Percentiles rank a stretch among this genome's conserved stretches.
phyloP scores from a whole-genome alignment of 257 asterid species.

The Anisodus acutangulus region DNA sequence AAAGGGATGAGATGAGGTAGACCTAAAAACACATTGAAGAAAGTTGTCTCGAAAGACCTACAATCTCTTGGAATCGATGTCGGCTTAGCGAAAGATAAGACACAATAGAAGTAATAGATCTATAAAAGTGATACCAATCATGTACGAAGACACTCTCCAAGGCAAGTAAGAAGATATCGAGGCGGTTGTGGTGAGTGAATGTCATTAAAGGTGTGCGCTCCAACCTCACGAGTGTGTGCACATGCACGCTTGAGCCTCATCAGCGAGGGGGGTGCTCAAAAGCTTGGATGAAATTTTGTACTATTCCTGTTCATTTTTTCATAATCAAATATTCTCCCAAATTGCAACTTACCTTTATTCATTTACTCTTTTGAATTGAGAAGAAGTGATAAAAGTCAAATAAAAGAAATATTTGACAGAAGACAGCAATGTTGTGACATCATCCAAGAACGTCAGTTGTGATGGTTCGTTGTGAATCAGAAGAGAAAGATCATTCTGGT shows the following conservation, averaged over 20 bases:
- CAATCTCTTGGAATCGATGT: neutral
- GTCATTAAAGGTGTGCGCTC: neutral
- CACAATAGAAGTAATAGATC: neutral
- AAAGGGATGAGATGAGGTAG: too few relatives aligned
- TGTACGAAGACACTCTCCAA: neutral
- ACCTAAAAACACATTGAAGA: too few relatives aligned
- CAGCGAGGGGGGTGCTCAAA: neutral
- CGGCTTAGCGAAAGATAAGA: neutral
- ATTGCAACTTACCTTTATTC: conserved; percentile 14
- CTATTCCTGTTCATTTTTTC: neutral
- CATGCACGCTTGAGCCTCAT: neutral
- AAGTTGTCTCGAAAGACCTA: neutral
- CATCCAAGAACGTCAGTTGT: neutral
- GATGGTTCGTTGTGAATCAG: conserved; percentile 8
- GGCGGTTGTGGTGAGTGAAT: neutral
- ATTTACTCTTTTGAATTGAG: neutral
- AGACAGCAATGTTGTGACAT: neutral
- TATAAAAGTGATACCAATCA: too few relatives aligned
- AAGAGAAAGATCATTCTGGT: neutral
- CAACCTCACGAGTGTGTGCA: neutral
- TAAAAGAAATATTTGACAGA: neutral
- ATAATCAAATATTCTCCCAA: conserved; percentile 17
- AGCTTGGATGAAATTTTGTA: conserved; percentile 11
- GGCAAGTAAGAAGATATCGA: neutral
- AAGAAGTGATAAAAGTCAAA: neutral